Conservation (phyloP, 2,329 filamentous ascomycete species). For the Rosellinia necatrix region DNA sequence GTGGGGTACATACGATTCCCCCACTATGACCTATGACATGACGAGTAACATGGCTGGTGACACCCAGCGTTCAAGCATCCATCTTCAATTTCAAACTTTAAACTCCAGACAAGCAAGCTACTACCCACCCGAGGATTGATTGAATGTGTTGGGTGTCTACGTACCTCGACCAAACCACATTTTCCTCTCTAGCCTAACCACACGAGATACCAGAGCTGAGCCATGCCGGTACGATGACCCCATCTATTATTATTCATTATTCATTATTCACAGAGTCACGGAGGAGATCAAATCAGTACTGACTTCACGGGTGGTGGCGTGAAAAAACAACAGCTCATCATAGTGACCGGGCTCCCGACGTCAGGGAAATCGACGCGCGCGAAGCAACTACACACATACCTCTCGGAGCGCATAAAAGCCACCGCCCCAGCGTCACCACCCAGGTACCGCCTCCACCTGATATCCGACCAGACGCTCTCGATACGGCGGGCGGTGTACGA, state of each 20-base stretch:
- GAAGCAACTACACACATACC: slow-evolving; percentile 67
- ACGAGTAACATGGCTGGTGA: too few species aligned
- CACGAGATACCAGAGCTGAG: background rate
- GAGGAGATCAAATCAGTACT: slow-evolving; percentile 1
- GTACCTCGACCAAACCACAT: background rate
- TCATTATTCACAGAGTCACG: background rate
- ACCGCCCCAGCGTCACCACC: slow-evolving; percentile 37
- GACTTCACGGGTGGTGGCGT: too few species aligned
- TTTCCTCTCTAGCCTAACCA: background rate
- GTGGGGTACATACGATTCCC: background rate
- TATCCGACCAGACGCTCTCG: slow-evolving; percentile 73
- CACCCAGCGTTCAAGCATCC: background rate
- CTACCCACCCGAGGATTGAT: background rate
- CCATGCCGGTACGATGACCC: slow-evolving; percentile 25
- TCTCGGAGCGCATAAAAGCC: slow-evolving; percentile 59
- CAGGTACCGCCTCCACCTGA: slow-evolving; percentile 70
- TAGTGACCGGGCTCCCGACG: slow-evolving; percentile 68
- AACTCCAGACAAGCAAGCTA: background rate
- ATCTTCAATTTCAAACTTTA: background rate
- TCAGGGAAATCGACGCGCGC: slow-evolving; percentile 72
- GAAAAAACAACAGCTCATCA: slow-evolving; percentile 67
- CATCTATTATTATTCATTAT: too few species aligned
- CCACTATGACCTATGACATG: too few species aligned
- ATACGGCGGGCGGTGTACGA: slow-evolving; percentile 75
- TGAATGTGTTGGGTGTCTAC: background rate